Conservation (phyloP, 1,284 basidiomycete species). For the Cutaneotrichosporon mucoides region DNA sequence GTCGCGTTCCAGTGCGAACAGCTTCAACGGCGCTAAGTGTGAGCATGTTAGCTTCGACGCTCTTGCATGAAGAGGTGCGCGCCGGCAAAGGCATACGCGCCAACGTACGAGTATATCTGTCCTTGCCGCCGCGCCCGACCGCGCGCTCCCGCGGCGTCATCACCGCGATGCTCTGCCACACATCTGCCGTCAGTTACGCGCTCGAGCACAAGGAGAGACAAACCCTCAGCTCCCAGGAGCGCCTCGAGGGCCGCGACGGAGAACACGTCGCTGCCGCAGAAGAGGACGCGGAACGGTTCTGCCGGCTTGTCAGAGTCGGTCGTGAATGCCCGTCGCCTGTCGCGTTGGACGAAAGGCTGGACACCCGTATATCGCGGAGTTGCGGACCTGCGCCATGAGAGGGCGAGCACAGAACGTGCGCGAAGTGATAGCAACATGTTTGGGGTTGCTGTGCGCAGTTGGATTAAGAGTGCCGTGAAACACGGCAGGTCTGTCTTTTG, state of each 20-base stretch:
- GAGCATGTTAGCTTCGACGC: neutral
- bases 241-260: conserved; percentile 45
- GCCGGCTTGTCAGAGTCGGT: neutral
- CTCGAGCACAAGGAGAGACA: neutral
- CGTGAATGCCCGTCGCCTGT: neutral
- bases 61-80: too few relatives aligned
- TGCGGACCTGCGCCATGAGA: too few relatives aligned
- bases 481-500: too few relatives aligned
- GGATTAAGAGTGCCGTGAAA: too few relatives aligned
- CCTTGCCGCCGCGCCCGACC: conserved; percentile 23
- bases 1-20: conserved; percentile 19
- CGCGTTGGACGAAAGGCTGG: too few relatives aligned
- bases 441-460: too few relatives aligned
- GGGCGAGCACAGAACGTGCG: too few relatives aligned
- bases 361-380: too few relatives aligned
- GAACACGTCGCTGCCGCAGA: conserved; percentile 51
- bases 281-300: conserved; percentile 46
- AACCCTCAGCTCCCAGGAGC: conserved; percentile 40
- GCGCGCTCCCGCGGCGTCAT: conserved; percentile 31
- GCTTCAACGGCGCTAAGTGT: conserved; percentile 21
- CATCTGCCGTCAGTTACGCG: conserved; percentile 25
- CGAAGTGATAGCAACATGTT: too few relatives aligned
- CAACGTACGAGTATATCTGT: conserved; percentile 19
- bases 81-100: too few relatives aligned
- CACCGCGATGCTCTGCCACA: conserved; percentile 41